Evolutionary conservation across 1,139 yeast genomes (phyloP), one percentile per base, ranked within the genome.

Genomic region (Wickerhamomyces sp.): DNA sequence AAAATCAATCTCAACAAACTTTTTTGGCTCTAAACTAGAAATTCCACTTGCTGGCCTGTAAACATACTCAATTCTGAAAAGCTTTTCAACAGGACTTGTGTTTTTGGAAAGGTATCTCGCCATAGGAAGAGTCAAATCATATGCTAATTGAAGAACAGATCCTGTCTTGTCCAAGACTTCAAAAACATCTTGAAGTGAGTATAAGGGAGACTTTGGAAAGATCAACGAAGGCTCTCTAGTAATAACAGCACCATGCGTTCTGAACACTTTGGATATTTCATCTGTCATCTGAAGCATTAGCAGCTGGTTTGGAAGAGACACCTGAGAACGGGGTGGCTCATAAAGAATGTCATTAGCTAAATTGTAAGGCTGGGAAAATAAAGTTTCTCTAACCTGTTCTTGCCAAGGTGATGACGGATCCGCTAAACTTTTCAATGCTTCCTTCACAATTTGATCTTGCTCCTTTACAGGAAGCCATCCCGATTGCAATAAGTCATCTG

Each of bases 381-480:
- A 64, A 0, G 94, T 83, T 44, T 82, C 86, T 55, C 96, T 74
- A 0, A 92, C 96, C 60, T 88, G 95, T 48, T 81, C 87, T 51
- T 90, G 92, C 95, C 96, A 88, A 0, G 96, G 92, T 0, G 96
- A 87, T 0, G 94, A 81, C 0, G 96, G 94, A 56, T 88, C 92
- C 1, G 94, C 85, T 45, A 92, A 65, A 25, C 92, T 85, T 47
- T 81, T 79, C 45, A 94, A 66, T 0, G 96, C 96, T 55, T 89
- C 96, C 54, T 86, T 83, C 43, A 92, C 84, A 10, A 88, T 76
- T 55, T 85, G 88, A 55, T 92, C 97, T 52, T 90, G 94, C 48
- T 87, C 92, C 41, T 87, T 89, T 1, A 87, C 86, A 0, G 97
- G 96, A 27, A 92, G 66, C 61, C 82, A 68, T 0, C 96, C 96